Base-by-base conservation (phyloP, 2,329 filamentous ascomycete genomes). In the Xylariaceae sp. region DNA sequence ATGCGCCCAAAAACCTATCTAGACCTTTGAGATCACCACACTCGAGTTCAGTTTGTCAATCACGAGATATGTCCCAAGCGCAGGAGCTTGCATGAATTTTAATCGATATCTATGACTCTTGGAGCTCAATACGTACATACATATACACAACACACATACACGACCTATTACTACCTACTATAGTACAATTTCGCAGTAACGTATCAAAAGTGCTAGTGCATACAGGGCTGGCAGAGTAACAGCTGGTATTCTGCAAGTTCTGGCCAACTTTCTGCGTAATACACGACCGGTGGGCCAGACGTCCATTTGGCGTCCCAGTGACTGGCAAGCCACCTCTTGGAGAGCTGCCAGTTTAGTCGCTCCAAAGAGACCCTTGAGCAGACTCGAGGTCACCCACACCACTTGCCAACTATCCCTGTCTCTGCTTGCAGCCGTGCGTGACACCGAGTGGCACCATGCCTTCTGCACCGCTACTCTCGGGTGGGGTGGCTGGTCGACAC, bases 311-410 rank as follows among this genome's bases (percentile, higher is more conserved):
- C 53, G 53, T 56, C 36, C 60, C 65, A 69, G 70, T 67, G 67
- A 69, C 67, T 70, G 66, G 70, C 73, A 64, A 70, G 62, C 70
- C 52, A 59, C 59, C 53, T 59, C 60, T 61, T 44, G 53, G 60
- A 59, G 60, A 65, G 61, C 60, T 66, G 59, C 57, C 62, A 57
- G 33, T 64, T 65, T 64, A 64, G 62, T 67, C 59, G 61, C 59
- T 60, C 40, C 41, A 54, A 53, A 51, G 42, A 49, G 47, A 57
- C 59, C 50, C 44, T 55, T 33, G 48, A 43, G 37, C 50, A 16
- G 18, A 58, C 46, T 47, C 57, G 36, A 57, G 57, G 57, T 59
- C 50, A 57, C 57, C 50, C 53, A 54, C 53, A 42, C 45, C 16
- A 57, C 49, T 16, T 36, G n/a, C n/a, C n/a, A 42, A n/a, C 49